Evolutionary conservation across 2,329 filamentous ascomycete genomes (phyloP).

Genomic region (Parafenestella ontariensis): DNA sequence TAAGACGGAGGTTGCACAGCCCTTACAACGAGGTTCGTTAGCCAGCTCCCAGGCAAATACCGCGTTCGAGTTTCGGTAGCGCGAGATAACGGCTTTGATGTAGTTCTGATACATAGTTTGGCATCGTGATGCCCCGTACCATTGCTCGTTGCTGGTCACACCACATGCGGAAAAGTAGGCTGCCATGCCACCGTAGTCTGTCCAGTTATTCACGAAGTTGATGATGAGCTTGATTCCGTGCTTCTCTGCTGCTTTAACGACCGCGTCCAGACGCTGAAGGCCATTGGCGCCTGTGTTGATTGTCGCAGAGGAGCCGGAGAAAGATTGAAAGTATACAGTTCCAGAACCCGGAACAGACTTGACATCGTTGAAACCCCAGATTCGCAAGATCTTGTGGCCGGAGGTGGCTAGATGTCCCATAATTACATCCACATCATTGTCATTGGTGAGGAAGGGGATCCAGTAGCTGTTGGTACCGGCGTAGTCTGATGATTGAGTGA

Average conservation of each 20-base stretch:
- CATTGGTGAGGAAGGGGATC: constrained; percentile 60
- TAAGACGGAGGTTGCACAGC: constrained; percentile 65
- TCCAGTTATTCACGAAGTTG: constrained; percentile 74
- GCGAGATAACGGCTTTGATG: constrained; percentile 64
- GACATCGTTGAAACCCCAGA: constrained; percentile 71
- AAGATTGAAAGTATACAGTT: constrained; percentile 63
- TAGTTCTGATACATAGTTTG: constrained; percentile 67
- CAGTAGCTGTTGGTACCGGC: constrained; percentile 65
- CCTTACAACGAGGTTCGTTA: constrained; percentile 70
- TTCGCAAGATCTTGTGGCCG: constrained; percentile 64
- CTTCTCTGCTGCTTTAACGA: constrained; percentile 66
- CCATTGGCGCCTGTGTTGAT: constrained; percentile 71
- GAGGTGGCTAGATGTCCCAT: constrained; percentile 56
- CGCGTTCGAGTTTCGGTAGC: constrained; percentile 65
- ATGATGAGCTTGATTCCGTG: constrained; percentile 69
- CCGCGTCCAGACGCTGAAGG: constrained; percentile 69
- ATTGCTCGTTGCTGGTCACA: constrained; percentile 57
- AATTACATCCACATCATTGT: constrained; percentile 62
- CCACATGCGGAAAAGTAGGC: constrained; percentile 65
- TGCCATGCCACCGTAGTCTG: constrained; percentile 70
- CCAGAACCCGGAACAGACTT: constrained; percentile 51
- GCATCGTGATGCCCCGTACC: constrained; percentile 61
- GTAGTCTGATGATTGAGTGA: constrained; percentile 47
- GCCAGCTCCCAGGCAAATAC: constrained; percentile 73
- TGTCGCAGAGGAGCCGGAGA: constrained; percentile 57